Evolutionary conservation across 2,329 filamentous ascomycete genomes (phyloP).

Genomic region (Fusarium mexicanum): DNA sequence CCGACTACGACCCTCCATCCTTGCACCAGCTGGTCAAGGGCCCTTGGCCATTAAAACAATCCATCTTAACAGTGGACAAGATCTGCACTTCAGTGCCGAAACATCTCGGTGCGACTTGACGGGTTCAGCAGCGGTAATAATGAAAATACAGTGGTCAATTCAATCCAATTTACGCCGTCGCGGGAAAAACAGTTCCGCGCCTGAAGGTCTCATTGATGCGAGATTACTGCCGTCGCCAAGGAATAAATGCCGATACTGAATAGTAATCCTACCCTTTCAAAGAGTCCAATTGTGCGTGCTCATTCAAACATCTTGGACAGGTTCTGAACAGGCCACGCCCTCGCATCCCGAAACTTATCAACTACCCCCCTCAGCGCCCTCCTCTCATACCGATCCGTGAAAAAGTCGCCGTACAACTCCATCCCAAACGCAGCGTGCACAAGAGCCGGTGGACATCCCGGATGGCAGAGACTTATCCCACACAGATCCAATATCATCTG

Average conservation of each 20-base stretch:
- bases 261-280: background rate
- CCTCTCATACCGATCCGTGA: constrained; percentile 52
- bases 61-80: background rate
- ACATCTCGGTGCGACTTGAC: constrained; percentile 1
- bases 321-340: constrained; percentile 52
- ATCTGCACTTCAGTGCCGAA: constrained; percentile 22
- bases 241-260: constrained; percentile 2
- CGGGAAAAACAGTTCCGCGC: background rate
- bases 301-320: constrained; percentile 50
- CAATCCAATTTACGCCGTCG: background rate
- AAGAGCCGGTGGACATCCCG: constrained; percentile 50
- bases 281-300: background rate
- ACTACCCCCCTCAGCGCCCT: constrained; percentile 51
- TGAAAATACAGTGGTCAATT: background rate
- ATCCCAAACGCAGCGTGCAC: constrained; percentile 53
- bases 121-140: background rate
- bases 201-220: background rate
- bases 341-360: constrained; percentile 56
- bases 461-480: constrained; percentile 53
- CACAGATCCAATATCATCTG: constrained; percentile 52
- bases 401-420: constrained; percentile 55
- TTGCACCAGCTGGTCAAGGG: background rate
- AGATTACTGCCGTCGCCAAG: constrained; percentile 6
- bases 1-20: constrained; percentile 7
- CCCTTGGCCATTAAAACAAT: background rate